Evolutionary conservation across 805 yeast species (phyloP), one percentile per base, ranked within the genome.

Genomic region (Sungouiozyma intestinalis): DNA sequence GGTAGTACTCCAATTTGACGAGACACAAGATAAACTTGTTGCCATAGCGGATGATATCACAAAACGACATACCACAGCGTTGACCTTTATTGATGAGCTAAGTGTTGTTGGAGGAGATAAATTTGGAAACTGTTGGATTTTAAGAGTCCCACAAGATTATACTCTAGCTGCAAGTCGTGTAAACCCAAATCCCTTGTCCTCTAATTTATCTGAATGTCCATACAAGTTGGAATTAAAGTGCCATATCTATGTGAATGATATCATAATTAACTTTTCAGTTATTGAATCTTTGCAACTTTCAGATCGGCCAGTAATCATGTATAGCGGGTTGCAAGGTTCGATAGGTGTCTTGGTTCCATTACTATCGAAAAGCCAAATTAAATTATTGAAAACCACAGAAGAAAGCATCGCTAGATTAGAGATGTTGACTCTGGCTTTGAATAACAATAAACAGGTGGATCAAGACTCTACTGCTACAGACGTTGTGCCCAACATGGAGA

Each of bases 31-130:
- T 48, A 62, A 54, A 16, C 83, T 90, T 51, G 54, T 76, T 6
- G 74, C 81, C 2, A 65, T 88, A 44, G 79, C 77, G 1, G 87
- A 79, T 53, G 97, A 92, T 60, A 58, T 70, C 0, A 62, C 80
- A 33, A 69, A 78, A 29, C 66, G 96, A 27, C 83, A 81, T 53
- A 69, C 81, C 3, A 81, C 94, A 0, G 51, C 77, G 2, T 50
- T 81, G 35, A 54, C 68, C 2, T 63, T 76, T 48, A 62, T 92
- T 4, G 97, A 92, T 57, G 73, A 76, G 47, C 77, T 77, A 43
- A 86, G 96, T 0, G 74, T 83, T 1, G 65, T 82, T 34, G 85
- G 85, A 1, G 95, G 95, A 13, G 97, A 92, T 57, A 80, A 79
- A 54, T 86, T 83, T 62, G 97, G 97, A 0, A 85, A 81, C 51